Evolutionary conservation across 2,329 filamentous ascomycete species (phyloP), one percentile per base, ranked within the genome.

Genomic region (Didymella exigua): DNA sequence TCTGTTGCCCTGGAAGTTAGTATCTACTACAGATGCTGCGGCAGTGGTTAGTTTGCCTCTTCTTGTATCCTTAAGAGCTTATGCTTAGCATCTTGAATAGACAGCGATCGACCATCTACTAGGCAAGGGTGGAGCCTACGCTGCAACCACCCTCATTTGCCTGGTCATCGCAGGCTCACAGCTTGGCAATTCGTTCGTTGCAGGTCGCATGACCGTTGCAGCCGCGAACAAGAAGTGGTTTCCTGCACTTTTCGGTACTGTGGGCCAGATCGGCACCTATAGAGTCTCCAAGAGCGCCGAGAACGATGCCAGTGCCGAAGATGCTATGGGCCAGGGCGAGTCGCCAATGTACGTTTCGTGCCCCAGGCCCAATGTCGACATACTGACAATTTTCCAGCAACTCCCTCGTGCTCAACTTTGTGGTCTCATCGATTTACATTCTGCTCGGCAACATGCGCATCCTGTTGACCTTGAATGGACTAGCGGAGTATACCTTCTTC

Each of bases 181-280:
- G 0, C 78, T 87, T 0, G 84, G 84, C 8, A 88, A 87, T 68
- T 85, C 84, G 0, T 87, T 88, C 59, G 84, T 87, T 0, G 82
- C 82, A 0, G 82, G 85, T 7, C 82, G 85, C 14, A 87, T 88
- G 84, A 81, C 84, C 0, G 84, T 87, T 1, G 82, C 85, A 2
- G 85, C 85, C 5, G 63, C 72, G 3, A 74, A 74, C 60, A 73
- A 73, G 33, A 54, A 41, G 37, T 74, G 68, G 70, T 66, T 73
- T 27, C 72, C 71, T 2, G 56, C 30, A 2, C 16, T 67, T 2
- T 58, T 72, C 8, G 66, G 67, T 19, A 72, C 63, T 2, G 66
- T 73, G 3, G 67, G 67, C 14, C 67, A 69, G 16, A 59, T 75
- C 9, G 72, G 68, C 13, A 62, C 59, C 0, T 66, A 66, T 23